Percentiles rank a stretch among this genome's conserved stretches.
Evolutionary conservation across 805 yeast genomes (phyloP).

Genomic region (Maudiozyma bulderi): DNA sequence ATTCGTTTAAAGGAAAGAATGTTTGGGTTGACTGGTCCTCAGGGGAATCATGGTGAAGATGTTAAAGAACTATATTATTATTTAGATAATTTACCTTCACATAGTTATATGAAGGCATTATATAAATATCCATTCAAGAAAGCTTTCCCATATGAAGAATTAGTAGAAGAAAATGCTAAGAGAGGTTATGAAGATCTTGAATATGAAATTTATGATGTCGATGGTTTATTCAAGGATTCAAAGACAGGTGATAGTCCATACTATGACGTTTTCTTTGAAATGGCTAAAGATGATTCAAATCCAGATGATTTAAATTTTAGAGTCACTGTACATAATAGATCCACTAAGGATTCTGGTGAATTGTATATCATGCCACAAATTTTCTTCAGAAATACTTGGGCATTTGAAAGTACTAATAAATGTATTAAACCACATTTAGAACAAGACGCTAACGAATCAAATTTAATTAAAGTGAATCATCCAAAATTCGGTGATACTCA

Average conservation of each 20-base stretch:
- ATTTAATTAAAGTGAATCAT: constrained; percentile 53
- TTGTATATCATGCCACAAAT: constrained; percentile 78
- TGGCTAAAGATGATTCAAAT: constrained; percentile 77
- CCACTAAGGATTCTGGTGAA: constrained; percentile 67
- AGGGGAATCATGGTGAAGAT: constrained; percentile 95
- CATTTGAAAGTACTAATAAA: constrained; percentile 56
- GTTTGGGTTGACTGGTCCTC: constrained; percentile 84
- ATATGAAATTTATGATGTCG: constrained; percentile 71
- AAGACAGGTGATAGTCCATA: constrained; percentile 51
- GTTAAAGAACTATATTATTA: constrained; percentile 81
- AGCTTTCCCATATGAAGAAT: constrained; percentile 69
- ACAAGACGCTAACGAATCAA: constrained; percentile 28
- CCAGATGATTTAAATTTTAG: constrained; percentile 76
- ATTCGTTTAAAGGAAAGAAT: constrained; percentile 74
- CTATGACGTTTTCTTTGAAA: constrained; percentile 81
- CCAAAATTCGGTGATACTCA: constrained; percentile 59
- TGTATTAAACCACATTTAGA: constrained; percentile 43
- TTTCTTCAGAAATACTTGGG: constrained; percentile 83
- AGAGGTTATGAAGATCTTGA: constrained; percentile 63
- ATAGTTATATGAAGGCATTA: constrained; percentile 81
- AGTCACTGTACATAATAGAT: constrained; percentile 80
- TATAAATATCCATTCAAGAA: constrained; percentile 83
- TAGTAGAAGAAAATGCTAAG: constrained; percentile 57
- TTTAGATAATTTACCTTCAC: constrained; percentile 87
- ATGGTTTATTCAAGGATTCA: constrained; percentile 49